Conservation (phyloP, 1,284 basidiomycete species). For the Acaromyces ingoldii region DNA sequence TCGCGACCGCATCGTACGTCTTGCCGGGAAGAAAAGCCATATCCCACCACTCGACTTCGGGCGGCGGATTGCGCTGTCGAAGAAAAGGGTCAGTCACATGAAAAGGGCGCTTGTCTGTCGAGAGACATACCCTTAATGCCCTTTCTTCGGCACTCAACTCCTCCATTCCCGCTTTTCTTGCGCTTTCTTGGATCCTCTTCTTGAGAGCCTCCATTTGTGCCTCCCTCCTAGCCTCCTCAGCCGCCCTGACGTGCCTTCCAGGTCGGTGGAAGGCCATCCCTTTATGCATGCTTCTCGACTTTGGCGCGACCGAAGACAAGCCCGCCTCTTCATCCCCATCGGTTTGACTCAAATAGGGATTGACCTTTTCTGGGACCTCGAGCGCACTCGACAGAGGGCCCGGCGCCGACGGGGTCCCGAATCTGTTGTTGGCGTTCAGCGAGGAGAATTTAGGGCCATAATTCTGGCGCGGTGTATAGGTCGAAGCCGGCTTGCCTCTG, state of each 20-base stretch:
- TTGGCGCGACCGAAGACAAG: conserved; percentile 11
- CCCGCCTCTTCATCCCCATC: conserved; percentile 9
- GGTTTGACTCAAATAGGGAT: conserved; percentile 29
- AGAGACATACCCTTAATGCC: conserved; percentile 60
- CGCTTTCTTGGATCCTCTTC: conserved; percentile 83
- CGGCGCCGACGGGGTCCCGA: background rate
- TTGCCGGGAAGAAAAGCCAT: conserved; percentile 72
- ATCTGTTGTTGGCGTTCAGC: conserved; percentile 6
- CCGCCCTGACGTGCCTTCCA: conserved; percentile 39
- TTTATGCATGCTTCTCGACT: conserved; percentile 33
- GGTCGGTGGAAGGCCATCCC: conserved; percentile 43
- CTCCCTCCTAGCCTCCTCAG: conserved; percentile 47
- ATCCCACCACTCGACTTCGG: conserved; percentile 97
- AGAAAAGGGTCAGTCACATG: conserved; percentile 6
- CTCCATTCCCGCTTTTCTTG: conserved; percentile 81
- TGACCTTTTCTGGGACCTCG: conserved; percentile 10
- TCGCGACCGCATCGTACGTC: conserved; percentile 65
- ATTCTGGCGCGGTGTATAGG: conserved; percentile 11
- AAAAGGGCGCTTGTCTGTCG: conserved; percentile 5
- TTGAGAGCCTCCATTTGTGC: conserved; percentile 83
- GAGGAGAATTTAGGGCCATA: conserved; percentile 14
- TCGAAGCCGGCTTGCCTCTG: conserved; percentile 9
- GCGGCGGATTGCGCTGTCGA: conserved; percentile 70
- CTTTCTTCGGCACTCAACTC: conserved; percentile 84
- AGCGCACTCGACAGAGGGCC: background rate